These are phyloP conservation scores for Fusarium multiceps DNA, from an alignment of 2,329 filamentous ascomycete genomes.

Conservation along the genomic window DNA sequence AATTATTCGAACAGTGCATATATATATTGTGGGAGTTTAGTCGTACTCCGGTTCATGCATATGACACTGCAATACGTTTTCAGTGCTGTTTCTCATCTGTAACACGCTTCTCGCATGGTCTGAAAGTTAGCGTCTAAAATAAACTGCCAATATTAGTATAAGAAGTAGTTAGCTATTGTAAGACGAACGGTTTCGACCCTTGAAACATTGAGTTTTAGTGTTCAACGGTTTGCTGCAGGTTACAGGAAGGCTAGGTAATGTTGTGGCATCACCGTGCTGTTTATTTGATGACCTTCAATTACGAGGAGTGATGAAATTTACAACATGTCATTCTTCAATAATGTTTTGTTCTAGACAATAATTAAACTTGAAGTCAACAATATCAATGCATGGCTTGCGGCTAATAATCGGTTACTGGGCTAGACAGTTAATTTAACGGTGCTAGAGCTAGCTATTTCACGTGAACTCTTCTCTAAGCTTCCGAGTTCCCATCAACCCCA, in stretches of 20 bases:
- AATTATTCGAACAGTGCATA: background rate
- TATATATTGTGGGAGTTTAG: background rate
- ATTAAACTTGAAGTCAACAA: background rate
- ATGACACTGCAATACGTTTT: background rate
- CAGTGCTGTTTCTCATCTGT: constrained; percentile 8
- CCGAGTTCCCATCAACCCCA: constrained; percentile 13
- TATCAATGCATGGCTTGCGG: constrained; percentile 11
- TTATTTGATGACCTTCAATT: background rate
- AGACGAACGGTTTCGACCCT: background rate
- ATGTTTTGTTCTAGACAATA: background rate
- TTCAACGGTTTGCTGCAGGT: constrained; percentile 3
- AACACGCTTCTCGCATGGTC: background rate
- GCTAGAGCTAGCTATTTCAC: constrained; percentile 33
- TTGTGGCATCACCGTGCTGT: background rate
- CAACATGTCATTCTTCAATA: background rate
- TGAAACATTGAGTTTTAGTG: background rate
- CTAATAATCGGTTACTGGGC: constrained; percentile 37
- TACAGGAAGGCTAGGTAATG: background rate
- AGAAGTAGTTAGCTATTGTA: background rate
- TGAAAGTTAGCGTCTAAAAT: background rate
- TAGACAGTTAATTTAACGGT: background rate
- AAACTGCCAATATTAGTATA: background rate
- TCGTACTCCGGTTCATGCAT: background rate
- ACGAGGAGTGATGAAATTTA: background rate
- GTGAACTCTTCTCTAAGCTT: constrained; percentile 39